phyloP scores from a whole-genome alignment of 176 grass and related monocot genomes.

The Juncus effusus region DNA sequence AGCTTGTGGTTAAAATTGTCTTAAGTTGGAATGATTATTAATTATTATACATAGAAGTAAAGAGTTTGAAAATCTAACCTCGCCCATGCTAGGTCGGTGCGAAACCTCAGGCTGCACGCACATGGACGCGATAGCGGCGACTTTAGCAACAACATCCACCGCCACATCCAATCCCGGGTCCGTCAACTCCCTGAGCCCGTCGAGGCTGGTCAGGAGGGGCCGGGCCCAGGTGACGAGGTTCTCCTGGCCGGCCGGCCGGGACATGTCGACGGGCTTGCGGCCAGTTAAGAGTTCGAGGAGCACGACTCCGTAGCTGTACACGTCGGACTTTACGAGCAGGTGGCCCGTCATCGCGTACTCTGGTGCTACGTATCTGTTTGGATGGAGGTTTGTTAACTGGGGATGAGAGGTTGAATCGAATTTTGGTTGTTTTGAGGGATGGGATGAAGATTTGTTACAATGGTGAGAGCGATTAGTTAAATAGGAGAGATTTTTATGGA shows the following conservation, averaged over 20 bases:
- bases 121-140: constrained; percentile 88
- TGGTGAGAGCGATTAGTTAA: too few species aligned
- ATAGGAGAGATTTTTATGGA: too few species aligned
- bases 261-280: constrained; percentile 89
- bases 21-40: too few species aligned
- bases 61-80: constrained; percentile 11
- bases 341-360: constrained; percentile 99
- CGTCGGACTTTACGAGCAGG: constrained; percentile 96
- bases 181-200: constrained; percentile 51
- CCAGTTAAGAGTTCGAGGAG: constrained; percentile 96
- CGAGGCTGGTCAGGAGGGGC: constrained; percentile 69
- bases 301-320: constrained; percentile 98
- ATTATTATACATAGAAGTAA: too few species aligned
- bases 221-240: constrained; percentile 94
- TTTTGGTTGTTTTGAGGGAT: too few species aligned
- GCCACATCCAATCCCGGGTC: constrained; percentile 66
- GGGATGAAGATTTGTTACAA: too few species aligned
- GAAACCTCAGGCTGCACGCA: constrained; percentile 93
- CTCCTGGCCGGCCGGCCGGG: constrained; percentile 68
- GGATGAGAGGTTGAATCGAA: too few species aligned
- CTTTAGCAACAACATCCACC: constrained; percentile 77
- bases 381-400: neutral
- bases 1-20: too few species aligned
- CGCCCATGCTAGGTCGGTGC: constrained; percentile 90
- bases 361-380: constrained; percentile 73